Percentiles rank a stretch among this genome's conserved stretches.
Evolutionary conservation across 2,329 filamentous ascomycete species (phyloP).

Genomic region (Diaporthe sp.): DNA sequence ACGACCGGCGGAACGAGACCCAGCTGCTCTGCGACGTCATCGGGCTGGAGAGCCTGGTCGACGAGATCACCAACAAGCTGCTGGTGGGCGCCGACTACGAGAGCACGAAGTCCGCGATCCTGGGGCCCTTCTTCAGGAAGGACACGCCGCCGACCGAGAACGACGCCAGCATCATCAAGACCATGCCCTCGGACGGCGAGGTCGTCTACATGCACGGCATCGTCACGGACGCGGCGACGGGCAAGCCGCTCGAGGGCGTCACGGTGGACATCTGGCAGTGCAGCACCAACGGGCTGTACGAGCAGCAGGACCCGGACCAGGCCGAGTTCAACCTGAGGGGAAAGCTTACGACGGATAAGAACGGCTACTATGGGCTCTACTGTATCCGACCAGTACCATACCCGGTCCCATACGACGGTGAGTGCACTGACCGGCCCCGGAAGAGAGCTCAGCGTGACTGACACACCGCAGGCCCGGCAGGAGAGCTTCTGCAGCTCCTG

Average conservation of each 20-base stretch:
- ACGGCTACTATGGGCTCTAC: constrained; percentile 73
- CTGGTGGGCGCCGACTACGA: constrained; percentile 61
- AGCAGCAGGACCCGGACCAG: constrained; percentile 77
- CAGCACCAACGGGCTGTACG: constrained; percentile 77
- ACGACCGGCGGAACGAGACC: constrained; percentile 79
- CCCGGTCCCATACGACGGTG: constrained; percentile 46
- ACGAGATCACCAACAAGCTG: constrained; percentile 81
- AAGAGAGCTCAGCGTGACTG: constrained; percentile 10
- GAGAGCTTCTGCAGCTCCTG: constrained; percentile 64
- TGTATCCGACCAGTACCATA: constrained; percentile 67
- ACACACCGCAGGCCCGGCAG: constrained; percentile 63
- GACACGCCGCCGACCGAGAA: constrained; percentile 79
- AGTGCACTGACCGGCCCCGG: neutral
- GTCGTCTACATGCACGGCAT: constrained; percentile 76
- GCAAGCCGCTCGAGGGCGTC: constrained; percentile 74
- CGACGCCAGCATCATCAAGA: constrained; percentile 75
- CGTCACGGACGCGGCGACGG: constrained; percentile 69
- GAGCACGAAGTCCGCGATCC: constrained; percentile 80
- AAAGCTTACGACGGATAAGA: constrained; percentile 73
- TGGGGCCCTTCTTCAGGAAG: constrained; percentile 87
- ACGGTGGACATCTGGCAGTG: constrained; percentile 86
- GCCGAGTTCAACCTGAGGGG: constrained; percentile 76
- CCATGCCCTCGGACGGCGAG: constrained; percentile 63
- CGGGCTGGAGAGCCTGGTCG: constrained; percentile 82
- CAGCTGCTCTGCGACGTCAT: constrained; percentile 81